These are phyloP conservation scores for Phylloporus arenicola DNA, from an alignment of 768 basidiomycete genomes.

Conservation along the genomic window DNA sequence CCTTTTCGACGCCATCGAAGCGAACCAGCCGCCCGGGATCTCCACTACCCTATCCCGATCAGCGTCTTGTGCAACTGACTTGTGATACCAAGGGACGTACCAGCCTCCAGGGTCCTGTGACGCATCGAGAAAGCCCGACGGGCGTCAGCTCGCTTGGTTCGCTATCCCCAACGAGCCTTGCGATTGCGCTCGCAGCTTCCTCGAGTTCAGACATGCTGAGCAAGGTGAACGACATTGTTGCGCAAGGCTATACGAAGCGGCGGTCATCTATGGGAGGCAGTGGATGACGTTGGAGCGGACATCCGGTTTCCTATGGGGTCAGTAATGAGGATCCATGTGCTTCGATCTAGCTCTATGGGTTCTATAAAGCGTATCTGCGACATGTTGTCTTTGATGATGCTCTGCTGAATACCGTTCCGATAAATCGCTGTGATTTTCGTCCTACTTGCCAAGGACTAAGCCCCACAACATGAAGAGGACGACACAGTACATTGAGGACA, in stretches of 20 bases:
- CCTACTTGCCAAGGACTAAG: no score
- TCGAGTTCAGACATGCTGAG: conserved; percentile 24
- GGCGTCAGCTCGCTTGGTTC: conserved; percentile 13
- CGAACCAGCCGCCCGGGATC: conserved; percentile 7
- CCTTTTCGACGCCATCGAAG: conserved; percentile 17
- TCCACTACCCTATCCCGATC: conserved; percentile 19
- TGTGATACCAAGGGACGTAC: background rate
- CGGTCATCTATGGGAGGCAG: background rate
- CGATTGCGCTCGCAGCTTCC: conserved; percentile 17
- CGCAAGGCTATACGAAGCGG: conserved; percentile 30
- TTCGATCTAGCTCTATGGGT: no score
- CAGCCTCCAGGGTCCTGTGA: conserved; percentile 3
- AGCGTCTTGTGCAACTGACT: background rate
- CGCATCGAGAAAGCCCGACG: conserved; percentile 1
- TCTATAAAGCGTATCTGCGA: no score
- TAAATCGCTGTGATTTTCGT: no score
- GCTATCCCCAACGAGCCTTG: conserved; percentile 21
- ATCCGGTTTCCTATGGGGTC: background rate
- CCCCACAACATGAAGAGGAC: no score
- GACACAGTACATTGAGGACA: no score
- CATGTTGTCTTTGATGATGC: no score
- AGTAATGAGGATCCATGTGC: no score
- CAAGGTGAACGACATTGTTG: conserved; percentile 35
- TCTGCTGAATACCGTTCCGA: no score
- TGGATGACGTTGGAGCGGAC: background rate